Conservation (phyloP, 148 eudicot species). For the Spergularia marina region DNA sequence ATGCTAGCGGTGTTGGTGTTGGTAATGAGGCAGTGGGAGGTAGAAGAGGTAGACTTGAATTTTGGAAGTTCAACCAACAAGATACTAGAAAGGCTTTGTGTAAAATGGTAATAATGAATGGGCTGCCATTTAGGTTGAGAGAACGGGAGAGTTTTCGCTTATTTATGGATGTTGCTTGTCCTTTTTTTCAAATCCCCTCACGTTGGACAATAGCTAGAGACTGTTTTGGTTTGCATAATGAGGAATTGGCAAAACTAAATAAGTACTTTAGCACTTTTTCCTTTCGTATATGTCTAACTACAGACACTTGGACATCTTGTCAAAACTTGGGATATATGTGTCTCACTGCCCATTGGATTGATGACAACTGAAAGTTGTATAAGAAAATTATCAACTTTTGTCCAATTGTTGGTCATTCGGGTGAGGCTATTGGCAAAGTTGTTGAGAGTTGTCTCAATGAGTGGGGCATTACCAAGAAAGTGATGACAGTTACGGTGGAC, state of each 20-base stretch:
- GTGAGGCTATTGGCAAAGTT: too few species aligned
- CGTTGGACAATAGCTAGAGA: constrained; percentile 2
- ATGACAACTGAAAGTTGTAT: too few species aligned
- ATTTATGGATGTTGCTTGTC: too few species aligned
- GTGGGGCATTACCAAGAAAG: constrained; percentile 20
- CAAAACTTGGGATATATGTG: constrained; percentile 4
- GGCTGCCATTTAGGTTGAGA: constrained; percentile 9
- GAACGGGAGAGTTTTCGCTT: background rate
- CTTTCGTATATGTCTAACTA: background rate
- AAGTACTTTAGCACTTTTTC: background rate
- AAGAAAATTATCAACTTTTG: too few species aligned
- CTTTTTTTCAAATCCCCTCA: too few species aligned
- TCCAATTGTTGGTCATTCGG: too few species aligned
- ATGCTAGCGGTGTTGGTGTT: too few species aligned
- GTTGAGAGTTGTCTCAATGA: background rate
- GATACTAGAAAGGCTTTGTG: background rate
- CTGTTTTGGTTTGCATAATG: background rate
- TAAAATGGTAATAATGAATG: constrained; percentile 19
- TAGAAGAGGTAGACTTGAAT: too few species aligned
- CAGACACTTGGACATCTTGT: constrained; percentile 18
- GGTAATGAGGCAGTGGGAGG: too few species aligned
- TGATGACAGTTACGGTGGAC: constrained; percentile 13
- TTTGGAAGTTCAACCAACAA: constrained; percentile 6
- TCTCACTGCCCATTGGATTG: too few species aligned
- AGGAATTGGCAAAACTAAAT: constrained; percentile 5